Evolutionary conservation across 345 rosid species (phyloP).

Genomic region (Iberis pinnata): DNA sequence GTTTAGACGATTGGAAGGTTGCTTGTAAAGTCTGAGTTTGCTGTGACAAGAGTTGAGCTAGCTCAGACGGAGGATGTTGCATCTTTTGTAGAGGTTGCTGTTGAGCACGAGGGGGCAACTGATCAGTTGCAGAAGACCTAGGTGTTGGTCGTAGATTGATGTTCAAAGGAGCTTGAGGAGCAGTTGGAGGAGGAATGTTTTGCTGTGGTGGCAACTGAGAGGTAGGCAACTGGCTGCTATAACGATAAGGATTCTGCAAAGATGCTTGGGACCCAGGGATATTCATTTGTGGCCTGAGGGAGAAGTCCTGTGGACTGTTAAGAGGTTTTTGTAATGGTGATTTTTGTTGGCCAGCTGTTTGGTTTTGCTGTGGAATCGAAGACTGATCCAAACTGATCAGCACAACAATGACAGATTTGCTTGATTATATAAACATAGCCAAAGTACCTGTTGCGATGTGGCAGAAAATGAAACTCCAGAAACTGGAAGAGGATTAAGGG

Average conservation of each 20-base stretch:
- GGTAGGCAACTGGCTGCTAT: slow-evolving; percentile 43
- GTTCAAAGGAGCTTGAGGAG: slow-evolving; percentile 43
- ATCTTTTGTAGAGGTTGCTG: slow-evolving; percentile 54
- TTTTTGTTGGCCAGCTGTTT: slow-evolving; percentile 45
- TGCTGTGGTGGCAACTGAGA: slow-evolving; percentile 55
- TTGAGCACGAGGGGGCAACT: slow-evolving; percentile 44
- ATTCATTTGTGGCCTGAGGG: slow-evolving; percentile 43
- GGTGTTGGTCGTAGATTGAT: slow-evolving; percentile 41
- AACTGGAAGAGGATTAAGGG: slow-evolving; percentile 51
- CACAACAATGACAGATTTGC: slow-evolving; percentile 8
- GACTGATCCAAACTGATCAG: slow-evolving; percentile 11
- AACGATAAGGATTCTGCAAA: slow-evolving; percentile 43
- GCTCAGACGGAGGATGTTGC: slow-evolving; percentile 86
- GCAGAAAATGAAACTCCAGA: slow-evolving; percentile 40
- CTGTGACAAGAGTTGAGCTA: slow-evolving; percentile 87
- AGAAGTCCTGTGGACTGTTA: slow-evolving; percentile 51
- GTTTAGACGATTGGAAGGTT: slow-evolving; percentile 86
- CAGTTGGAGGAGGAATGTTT: slow-evolving; percentile 36
- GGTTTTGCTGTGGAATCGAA: slow-evolving; percentile 35
- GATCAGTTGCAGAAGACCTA: slow-evolving; percentile 42
- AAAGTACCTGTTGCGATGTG: slow-evolving; percentile 43
- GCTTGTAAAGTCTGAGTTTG: slow-evolving; percentile 89
- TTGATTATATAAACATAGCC: not conserved
- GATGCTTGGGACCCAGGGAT: slow-evolving; percentile 35
- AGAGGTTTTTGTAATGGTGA: slow-evolving; percentile 57